These are phyloP conservation scores for Coniochaeta prunicola DNA, from an alignment of 2,329 filamentous ascomycete genomes.

Conservation along the genomic window DNA sequence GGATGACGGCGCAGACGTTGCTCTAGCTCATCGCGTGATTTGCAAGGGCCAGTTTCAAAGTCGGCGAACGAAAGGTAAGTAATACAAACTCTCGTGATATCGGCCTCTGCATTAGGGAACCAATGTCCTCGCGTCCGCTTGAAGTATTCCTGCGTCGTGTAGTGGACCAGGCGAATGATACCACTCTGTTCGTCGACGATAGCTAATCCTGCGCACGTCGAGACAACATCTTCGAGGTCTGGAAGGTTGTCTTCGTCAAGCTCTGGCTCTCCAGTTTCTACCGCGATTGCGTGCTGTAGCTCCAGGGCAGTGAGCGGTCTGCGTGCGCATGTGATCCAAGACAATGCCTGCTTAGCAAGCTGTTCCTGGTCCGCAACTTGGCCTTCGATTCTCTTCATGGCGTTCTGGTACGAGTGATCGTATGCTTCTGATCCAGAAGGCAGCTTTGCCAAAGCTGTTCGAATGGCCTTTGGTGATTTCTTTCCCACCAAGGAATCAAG, in stretches of 20 bases:
- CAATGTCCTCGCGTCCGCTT: background rate
- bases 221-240: slow-evolving; percentile 16
- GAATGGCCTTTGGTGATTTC: background rate
- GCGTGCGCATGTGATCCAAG: slow-evolving; percentile 24
- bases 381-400: slow-evolving; percentile 25
- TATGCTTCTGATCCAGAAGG: slow-evolving; percentile 16
- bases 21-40: slow-evolving; percentile 11
- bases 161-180: slow-evolving; percentile 24
- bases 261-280: slow-evolving; percentile 15
- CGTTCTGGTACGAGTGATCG: slow-evolving; percentile 26
- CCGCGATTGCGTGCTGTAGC: slow-evolving; percentile 27
- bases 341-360: slow-evolving; percentile 16
- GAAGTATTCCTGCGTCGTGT: slow-evolving; percentile 18
- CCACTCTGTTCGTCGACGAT: slow-evolving; percentile 17
- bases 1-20: slow-evolving; percentile 13
- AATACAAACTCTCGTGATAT: slow-evolving; percentile 13
- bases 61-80: slow-evolving; percentile 19
- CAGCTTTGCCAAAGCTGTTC: background rate
- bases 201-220: slow-evolving; percentile 26
- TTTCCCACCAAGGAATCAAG: slow-evolving; percentile 5
- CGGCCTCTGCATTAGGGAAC: slow-evolving; percentile 4
- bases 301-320: slow-evolving; percentile 19
- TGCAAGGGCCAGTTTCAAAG: slow-evolving; percentile 15
- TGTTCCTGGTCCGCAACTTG: slow-evolving; percentile 15
- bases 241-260: slow-evolving; percentile 22